These are phyloP conservation scores for Teratosphaeria viscida DNA, from an alignment of 2,329 filamentous ascomycete genomes.

Conservation along the genomic window DNA sequence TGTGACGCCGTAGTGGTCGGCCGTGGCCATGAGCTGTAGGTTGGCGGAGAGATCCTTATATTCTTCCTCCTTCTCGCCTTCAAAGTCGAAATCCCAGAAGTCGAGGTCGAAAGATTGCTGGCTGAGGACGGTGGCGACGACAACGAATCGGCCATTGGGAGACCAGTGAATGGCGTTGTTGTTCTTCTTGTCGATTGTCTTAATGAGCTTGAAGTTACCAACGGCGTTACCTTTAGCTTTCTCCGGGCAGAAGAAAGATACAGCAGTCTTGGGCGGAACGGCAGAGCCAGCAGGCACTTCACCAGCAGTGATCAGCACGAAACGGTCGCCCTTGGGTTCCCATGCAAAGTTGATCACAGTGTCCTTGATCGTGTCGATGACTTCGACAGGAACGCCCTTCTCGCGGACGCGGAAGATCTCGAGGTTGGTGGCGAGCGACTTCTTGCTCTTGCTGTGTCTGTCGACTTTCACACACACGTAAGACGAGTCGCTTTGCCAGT, in stretches of 20 bases:
- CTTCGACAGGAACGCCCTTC: conserved; percentile 96
- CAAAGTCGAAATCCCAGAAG: conserved; percentile 96
- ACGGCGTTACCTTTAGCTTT: conserved; percentile 72
- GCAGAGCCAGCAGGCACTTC: conserved; percentile 69
- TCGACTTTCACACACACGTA: conserved; percentile 99
- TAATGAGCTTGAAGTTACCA: conserved; percentile 93
- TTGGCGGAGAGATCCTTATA: conserved; percentile 94
- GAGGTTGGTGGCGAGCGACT: conserved; percentile 89
- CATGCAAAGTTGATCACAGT: conserved; percentile 99
- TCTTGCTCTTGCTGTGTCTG: conserved; percentile 97
- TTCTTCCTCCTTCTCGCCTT: conserved; percentile 83
- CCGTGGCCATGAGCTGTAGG: conserved; percentile 84
- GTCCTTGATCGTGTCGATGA: conserved; percentile 95
- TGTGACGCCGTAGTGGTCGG: conserved; percentile 94
- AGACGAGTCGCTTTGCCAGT: conserved; percentile 92
- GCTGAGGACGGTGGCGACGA: conserved; percentile 86
- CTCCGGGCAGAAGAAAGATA: conserved; percentile 94
- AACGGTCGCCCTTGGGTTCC: conserved; percentile 96
- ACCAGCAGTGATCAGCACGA: conserved; percentile 90
- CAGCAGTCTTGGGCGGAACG: conserved; percentile 84
- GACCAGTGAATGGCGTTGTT: conserved; percentile 99
- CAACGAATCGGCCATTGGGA: conserved; percentile 85
- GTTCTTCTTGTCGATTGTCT: conserved; percentile 97
- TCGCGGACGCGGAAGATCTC: conserved; percentile 97
- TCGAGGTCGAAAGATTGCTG: conserved; percentile 91